Evolutionary conservation across 768 basidiomycete genomes (phyloP), one percentile per base, ranked within the genome.

Genomic region (Tylopilus subfusipes): DNA sequence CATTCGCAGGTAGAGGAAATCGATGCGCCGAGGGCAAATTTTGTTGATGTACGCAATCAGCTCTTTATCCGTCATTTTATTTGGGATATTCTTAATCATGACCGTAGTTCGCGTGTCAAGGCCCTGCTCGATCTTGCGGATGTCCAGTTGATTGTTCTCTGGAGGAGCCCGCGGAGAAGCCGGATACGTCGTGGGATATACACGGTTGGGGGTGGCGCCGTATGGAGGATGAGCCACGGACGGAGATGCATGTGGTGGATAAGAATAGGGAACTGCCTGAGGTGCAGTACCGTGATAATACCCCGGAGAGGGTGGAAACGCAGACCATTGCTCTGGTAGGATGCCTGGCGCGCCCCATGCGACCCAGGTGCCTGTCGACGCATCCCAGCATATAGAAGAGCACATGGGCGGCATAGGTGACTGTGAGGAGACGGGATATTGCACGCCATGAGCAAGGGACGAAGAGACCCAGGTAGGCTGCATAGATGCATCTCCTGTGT

Each of bases 71-170:
- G 77, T 86, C 88, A 91, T 90, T 70, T 93, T 93, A 72, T 94
- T 95, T 3, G 93, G 93, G 42, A 95, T 90, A 64, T 95, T 95
- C 73, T 93, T 92, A 57, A 90, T 83, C 88, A 91, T 92, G 45
- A 92, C 84, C 27, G 91, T 92, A 31, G 90, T 90, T 30, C 91
- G 78, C 33, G 85, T 90, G 61, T 93, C 90, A 54, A 77, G 69
- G 5, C 93, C 93, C 29, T 78, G 80, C 68, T 88, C 88, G 62
- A 95, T 93, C 54, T 78, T 78, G 40, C 74, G 76, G 13, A 93
- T 69, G 68, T 90, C 84, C 25, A 95, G 68, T 60, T 78, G 76
- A 63, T 88, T 86, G 56, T 76, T 73, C 63, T 77, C 77, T 31
- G 71, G 59, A 43, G 61, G 59, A 43, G 55, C 49, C 36, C 64